Base-by-base conservation (phyloP, 352 stramenopile genomes). In the Phytopythium boreale region DNA sequence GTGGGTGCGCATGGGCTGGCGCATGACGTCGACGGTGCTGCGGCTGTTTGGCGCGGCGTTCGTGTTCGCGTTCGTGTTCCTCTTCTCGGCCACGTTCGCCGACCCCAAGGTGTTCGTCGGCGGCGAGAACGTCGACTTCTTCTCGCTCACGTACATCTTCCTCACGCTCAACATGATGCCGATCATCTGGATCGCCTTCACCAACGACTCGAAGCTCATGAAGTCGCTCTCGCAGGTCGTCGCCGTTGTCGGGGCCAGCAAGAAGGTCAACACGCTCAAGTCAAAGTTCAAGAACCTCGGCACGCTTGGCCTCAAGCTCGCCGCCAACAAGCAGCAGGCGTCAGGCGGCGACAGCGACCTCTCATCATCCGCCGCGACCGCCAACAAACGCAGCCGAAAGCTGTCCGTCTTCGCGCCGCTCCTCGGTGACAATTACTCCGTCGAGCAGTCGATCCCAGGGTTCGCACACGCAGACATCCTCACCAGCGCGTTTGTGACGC, bases 121-220 rank as follows among this genome's bases (percentile, higher is more conserved):
- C 24, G 80, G 83, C 20, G 69, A 88, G 51, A 62, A 83, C 24
- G 61, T 96, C 46, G 84, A 93, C 22, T 92, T 93, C 37, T 93
- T 93, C 63, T 79, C 84, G 26, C 66, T 96, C 46, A 92, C 81
- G 20, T 69, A 74, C 37, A 88, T 95, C 43, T 93, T 90, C 49
- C 69, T 95, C 14, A 92, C 88, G 24, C 76, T 95, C 53, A 94
- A 95, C 66, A 93, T 96, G 86, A 87, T 95, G 74, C 86, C 88
- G 10, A 88, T 97, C 69, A 83, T 97, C n/a, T 96, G 87, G 80
- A 82, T 97, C 43, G 87, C 85, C 8, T 97, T 97, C 68, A 92
- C 87, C 0, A 97, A 96, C 64, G 89, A 97, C 65, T 74, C 77
- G 9, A 92, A 96, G 72, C 66, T 96, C 17, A 84, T 80, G 22